These are phyloP conservation scores for Melanogaster broomeanus DNA, from an alignment of 768 basidiomycete genomes.

Conservation along the genomic window DNA sequence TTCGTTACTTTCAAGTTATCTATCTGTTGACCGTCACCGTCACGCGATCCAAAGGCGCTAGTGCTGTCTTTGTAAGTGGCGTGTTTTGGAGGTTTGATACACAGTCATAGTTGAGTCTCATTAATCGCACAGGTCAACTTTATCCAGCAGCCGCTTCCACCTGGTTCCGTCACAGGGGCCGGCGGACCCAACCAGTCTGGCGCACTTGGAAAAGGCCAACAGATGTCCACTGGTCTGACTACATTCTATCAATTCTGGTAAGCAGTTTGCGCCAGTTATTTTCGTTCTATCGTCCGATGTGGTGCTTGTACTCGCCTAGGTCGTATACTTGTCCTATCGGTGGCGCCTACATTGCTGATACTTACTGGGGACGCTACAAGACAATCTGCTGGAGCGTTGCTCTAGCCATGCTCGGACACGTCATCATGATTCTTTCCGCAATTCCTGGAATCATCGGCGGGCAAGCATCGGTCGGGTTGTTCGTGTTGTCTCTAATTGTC, in stretches of 20 bases:
- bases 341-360: slow-evolving; percentile 75
- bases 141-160: slow-evolving; percentile 70
- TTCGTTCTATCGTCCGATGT: not conserved
- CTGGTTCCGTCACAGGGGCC: slow-evolving; percentile 65
- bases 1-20: no score
- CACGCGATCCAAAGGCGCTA: slow-evolving; percentile 31
- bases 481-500: slow-evolving; percentile 61
- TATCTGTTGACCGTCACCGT: not conserved
- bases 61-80: slow-evolving; percentile 41
- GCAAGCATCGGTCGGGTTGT: slow-evolving; percentile 48
- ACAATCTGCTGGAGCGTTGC: slow-evolving; percentile 65
- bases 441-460: slow-evolving; percentile 66
- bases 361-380: slow-evolving; percentile 72
- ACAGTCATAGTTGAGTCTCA: not conserved
- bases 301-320: slow-evolving; percentile 35
- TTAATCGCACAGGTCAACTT: slow-evolving; percentile 59
- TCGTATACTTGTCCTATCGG: slow-evolving; percentile 65
- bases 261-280: slow-evolving; percentile 4
- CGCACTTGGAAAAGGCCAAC: slow-evolving; percentile 68
- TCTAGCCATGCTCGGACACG: slow-evolving; percentile 63
- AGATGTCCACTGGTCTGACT: slow-evolving; percentile 67
- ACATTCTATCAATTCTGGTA: slow-evolving; percentile 76
- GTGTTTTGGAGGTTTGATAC: not conserved
- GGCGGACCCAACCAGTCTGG: slow-evolving; percentile 58
- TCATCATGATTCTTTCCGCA: slow-evolving; percentile 65